phyloP scores from a whole-genome alignment of 1,139 yeast genomes.

The Debaryomyces sp. region DNA sequence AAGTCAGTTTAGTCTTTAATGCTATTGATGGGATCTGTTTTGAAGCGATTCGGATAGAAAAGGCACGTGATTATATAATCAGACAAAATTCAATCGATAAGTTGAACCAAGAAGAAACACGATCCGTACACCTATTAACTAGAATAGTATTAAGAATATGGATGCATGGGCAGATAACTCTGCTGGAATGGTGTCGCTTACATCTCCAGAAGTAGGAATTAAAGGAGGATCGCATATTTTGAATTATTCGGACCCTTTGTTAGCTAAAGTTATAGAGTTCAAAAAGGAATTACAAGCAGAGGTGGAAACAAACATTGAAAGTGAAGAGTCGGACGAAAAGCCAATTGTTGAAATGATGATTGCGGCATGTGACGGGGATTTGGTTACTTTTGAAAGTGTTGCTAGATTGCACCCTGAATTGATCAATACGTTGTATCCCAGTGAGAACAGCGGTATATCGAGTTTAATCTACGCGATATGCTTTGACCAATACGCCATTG shows the following conservation, averaged over 20 bases:
- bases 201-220: constrained; percentile 7
- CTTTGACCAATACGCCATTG: constrained; percentile 46
- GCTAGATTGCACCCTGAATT: constrained; percentile 32
- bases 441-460: constrained; percentile 46
- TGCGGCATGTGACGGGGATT: constrained; percentile 57
- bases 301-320: constrained; percentile 19
- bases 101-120: not conserved
- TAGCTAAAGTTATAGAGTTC: constrained; percentile 48
- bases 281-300: constrained; percentile 43
- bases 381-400: constrained; percentile 42
- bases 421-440: constrained; percentile 34
- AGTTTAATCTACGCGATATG: constrained; percentile 57
- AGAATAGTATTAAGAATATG: constrained; percentile 13
- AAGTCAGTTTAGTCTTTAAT: not conserved
- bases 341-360: constrained; percentile 37
- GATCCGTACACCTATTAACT: not conserved
- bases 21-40: not conserved
- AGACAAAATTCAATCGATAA: not conserved
- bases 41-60: not conserved
- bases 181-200: constrained; percentile 9
- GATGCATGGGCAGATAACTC: constrained; percentile 19
- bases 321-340: constrained; percentile 7
- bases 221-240: constrained; percentile 13
- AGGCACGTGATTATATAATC: not conserved
- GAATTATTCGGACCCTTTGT: constrained; percentile 38